A percentile compares a stretch with the other conserved stretches of the same genome.
Conservation (phyloP, 2,329 filamentous ascomycete species). For the Fusarium siculi region DNA sequence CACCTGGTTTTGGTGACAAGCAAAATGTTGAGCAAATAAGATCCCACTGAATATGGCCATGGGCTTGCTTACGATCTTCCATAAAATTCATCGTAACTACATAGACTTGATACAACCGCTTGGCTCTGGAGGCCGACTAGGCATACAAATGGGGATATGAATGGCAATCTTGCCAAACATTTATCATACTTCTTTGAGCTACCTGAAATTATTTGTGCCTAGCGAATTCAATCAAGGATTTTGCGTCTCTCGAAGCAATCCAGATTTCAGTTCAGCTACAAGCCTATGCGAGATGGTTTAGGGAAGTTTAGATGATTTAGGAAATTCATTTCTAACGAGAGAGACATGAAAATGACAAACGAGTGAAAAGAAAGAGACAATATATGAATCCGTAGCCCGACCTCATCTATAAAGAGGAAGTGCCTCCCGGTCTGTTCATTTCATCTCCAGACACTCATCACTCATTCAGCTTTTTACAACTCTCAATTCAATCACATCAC, state of each 20-base stretch:
- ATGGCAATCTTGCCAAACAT: rapidly evolving
- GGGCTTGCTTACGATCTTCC: background rate
- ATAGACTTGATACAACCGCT: background rate
- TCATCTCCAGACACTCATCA: background rate
- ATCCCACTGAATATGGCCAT: background rate
- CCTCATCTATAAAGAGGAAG: background rate
- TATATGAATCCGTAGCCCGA: background rate
- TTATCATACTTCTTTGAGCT: too few species aligned
- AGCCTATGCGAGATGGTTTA: conserved; percentile 62
- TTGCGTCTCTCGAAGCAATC: background rate
- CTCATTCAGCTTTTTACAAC: background rate
- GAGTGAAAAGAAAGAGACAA: background rate
- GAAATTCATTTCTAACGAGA: background rate
- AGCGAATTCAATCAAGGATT: too few species aligned
- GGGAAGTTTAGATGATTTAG: background rate
- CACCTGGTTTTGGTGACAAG: conserved; percentile 26
- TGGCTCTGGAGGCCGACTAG: background rate
- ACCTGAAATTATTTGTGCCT: rapidly evolving
- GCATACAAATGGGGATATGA: background rate
- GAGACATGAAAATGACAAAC: background rate
- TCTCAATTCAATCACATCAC: too few species aligned
- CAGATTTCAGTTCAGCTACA: background rate
- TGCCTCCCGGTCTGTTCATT: background rate
- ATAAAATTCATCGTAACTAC: background rate
- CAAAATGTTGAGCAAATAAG: background rate